Conservation (phyloP, 2,329 filamentous ascomycete species). For the Drechmeria coniospora region DNA sequence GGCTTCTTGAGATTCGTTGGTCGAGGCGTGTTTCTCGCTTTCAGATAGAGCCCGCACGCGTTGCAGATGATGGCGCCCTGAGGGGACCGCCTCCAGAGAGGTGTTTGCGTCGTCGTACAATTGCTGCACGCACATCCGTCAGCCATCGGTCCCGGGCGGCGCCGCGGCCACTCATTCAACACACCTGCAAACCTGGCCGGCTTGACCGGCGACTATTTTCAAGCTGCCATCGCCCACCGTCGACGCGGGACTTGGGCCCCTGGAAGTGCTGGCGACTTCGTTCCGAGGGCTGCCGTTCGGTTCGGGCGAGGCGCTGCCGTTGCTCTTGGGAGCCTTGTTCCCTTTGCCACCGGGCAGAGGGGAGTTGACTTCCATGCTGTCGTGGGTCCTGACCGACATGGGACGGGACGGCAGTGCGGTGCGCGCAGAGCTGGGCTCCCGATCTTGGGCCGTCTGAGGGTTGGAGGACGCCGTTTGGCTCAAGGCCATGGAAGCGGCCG, state of each 20-base stretch:
- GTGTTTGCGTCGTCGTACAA: slow-evolving; percentile 85
- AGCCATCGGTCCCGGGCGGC: not conserved
- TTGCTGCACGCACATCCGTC: slow-evolving; percentile 45
- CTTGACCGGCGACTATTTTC: slow-evolving; percentile 19
- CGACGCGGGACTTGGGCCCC: slow-evolving; percentile 14
- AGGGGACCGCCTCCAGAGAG: slow-evolving; percentile 85
- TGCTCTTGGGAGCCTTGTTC: slow-evolving; percentile 6
- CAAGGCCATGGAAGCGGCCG: slow-evolving; percentile 11
- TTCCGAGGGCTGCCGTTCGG: slow-evolving; percentile 11
- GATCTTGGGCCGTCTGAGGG: slow-evolving; percentile 13
- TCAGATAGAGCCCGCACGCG: slow-evolving; percentile 87
- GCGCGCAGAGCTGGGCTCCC: slow-evolving; percentile 15
- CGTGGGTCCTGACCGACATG: slow-evolving; percentile 16
- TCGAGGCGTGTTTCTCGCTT: slow-evolving; percentile 79
- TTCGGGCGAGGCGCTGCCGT: slow-evolving; percentile 12
- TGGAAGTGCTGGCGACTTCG: slow-evolving; percentile 9
- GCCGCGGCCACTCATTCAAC: slow-evolving; percentile 7
- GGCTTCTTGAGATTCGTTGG: slow-evolving; percentile 82
- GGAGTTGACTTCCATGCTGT: slow-evolving; percentile 4
- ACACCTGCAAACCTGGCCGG: slow-evolving; percentile 59
- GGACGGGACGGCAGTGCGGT: slow-evolving; percentile 23
- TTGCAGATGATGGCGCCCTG: slow-evolving; percentile 94
- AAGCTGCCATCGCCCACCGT: slow-evolving; percentile 4
- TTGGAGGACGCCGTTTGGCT: slow-evolving; percentile 14
- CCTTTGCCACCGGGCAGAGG: slow-evolving; percentile 11